These are phyloP conservation scores for Isochrysis galbana DNA, from an alignment of 78 protist genomes.

Conservation along the genomic window DNA sequence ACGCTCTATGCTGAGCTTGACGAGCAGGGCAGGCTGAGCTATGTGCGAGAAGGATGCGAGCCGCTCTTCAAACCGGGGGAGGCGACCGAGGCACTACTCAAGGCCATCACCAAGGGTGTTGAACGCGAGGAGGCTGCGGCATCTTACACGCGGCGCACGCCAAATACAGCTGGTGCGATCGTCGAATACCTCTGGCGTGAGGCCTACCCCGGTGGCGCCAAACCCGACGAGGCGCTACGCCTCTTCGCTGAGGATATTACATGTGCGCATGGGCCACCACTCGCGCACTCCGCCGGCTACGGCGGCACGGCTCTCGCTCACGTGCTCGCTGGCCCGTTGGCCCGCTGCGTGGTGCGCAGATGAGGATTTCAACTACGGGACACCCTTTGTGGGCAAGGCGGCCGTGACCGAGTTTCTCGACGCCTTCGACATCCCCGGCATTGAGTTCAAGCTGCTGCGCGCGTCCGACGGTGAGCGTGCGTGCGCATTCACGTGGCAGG, in stretches of 20 bases:
- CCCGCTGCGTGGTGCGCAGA: too few species aligned
- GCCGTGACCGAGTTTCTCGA: not conserved
- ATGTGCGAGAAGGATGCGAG: not conserved
- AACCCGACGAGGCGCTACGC: not conserved
- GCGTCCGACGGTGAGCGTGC: not conserved
- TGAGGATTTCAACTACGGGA: constrained; percentile 7
- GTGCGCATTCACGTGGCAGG: not conserved
- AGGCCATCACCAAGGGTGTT: not conserved
- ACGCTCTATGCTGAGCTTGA: not conserved
- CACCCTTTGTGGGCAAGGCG: not conserved
- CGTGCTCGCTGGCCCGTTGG: too few species aligned
- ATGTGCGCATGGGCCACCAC: not conserved
- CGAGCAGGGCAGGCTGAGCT: not conserved
- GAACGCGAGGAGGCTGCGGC: too few species aligned
- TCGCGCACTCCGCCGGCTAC: not conserved
- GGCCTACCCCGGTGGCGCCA: not conserved
- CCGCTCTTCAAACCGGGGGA: not conserved
- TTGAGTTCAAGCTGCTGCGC: not conserved
- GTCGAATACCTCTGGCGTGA: not conserved
- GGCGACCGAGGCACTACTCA: not conserved
- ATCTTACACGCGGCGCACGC: too few species aligned
- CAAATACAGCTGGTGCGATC: not conserved
- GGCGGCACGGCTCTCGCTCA: not conserved
- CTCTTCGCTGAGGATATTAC: not conserved
- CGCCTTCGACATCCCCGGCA: constrained; percentile 20